Conservation (phyloP, 139 green algal species). For the Chlamydomonas schloesseri region DNA sequence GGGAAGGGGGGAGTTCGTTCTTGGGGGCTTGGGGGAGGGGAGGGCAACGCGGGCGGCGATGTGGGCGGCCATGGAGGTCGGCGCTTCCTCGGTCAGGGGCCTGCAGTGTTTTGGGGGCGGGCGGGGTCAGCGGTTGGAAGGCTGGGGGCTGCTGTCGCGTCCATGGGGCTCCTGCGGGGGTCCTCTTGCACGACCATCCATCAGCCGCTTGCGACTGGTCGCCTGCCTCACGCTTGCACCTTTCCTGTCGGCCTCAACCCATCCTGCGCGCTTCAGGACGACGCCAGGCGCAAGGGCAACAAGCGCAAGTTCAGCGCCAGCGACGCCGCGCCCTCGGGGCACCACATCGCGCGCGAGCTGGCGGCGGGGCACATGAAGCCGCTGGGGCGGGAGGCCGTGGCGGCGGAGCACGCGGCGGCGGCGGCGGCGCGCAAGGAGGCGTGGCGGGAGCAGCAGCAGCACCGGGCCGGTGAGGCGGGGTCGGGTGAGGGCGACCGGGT, state of each 20-base stretch:
- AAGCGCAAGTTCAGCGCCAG: constrained; percentile 60
- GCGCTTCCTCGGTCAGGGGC: too few species aligned
- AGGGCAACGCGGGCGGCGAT: background rate
- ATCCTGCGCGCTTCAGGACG: background rate
- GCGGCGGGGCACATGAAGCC: constrained; percentile 23
- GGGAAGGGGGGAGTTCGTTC: background rate
- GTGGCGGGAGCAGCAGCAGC: constrained; percentile 11
- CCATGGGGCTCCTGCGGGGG: too few species aligned
- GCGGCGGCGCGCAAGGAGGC: constrained; percentile 12
- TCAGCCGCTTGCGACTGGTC: too few species aligned
- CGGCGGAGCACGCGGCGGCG: constrained; percentile 19
- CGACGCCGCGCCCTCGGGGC: constrained; percentile 42
- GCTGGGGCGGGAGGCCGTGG: constrained; percentile 26
- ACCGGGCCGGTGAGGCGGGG: background rate
- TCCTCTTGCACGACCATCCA: too few species aligned
- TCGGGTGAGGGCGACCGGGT: background rate
- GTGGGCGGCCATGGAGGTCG: too few species aligned
- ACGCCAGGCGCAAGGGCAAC: constrained; percentile 1
- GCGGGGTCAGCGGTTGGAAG: too few species aligned
- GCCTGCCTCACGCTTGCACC: too few species aligned
- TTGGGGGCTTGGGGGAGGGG: too few species aligned
- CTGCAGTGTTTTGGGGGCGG: too few species aligned
- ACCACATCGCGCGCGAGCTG: constrained; percentile 14
- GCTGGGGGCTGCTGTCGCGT: too few species aligned
- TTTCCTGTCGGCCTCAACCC: background rate